phyloP scores from a whole-genome alignment of 2,329 filamentous ascomycete species.

The Ophiostoma montium region DNA sequence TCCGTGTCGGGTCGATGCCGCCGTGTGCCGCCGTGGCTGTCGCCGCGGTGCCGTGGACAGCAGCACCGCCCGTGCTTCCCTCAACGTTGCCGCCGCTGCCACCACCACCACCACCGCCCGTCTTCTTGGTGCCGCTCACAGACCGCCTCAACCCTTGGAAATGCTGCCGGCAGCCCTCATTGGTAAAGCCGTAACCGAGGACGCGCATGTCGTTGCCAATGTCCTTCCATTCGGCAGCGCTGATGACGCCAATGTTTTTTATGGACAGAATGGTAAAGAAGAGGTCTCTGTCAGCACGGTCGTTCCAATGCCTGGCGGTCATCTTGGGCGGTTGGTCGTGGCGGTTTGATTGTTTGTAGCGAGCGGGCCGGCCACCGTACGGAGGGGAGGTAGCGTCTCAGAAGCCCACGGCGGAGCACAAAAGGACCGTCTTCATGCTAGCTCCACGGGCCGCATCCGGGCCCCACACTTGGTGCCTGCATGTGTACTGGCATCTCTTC shows the following conservation, averaged over 20 bases:
- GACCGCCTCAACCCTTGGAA: slow-evolving; percentile 36
- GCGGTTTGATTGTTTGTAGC: not conserved
- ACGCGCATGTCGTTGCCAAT: slow-evolving; percentile 47
- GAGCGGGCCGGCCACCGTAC: not conserved
- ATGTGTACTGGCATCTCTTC: not conserved
- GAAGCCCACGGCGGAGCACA: too few species aligned
- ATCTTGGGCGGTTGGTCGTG: too few species aligned
- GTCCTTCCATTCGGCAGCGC: slow-evolving; percentile 45
- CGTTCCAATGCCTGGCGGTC: slow-evolving; percentile 42
- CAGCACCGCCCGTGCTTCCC: too few species aligned
- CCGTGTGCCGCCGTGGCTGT: slow-evolving; percentile 16
- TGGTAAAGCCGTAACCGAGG: slow-evolving; percentile 47
- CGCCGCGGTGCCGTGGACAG: not conserved
- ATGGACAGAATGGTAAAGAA: slow-evolving; percentile 49
- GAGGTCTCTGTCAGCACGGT: slow-evolving; percentile 46
- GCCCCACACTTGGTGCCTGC: not conserved
- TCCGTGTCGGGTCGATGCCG: slow-evolving; percentile 35
- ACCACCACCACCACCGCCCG: not conserved
- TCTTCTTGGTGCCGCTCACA: slow-evolving; percentile 13
- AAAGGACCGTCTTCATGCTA: too few species aligned
- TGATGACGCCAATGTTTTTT: slow-evolving; percentile 50
- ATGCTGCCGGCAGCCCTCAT: slow-evolving; percentile 51
- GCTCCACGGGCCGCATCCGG: too few species aligned
- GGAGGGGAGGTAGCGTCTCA: too few species aligned
- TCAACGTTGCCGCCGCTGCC: not conserved